A percentile compares a stretch with the other conserved stretches of the same genome.
Conservation (phyloP, 305 asterid genomes). For the Fraxinus dipetala region DNA sequence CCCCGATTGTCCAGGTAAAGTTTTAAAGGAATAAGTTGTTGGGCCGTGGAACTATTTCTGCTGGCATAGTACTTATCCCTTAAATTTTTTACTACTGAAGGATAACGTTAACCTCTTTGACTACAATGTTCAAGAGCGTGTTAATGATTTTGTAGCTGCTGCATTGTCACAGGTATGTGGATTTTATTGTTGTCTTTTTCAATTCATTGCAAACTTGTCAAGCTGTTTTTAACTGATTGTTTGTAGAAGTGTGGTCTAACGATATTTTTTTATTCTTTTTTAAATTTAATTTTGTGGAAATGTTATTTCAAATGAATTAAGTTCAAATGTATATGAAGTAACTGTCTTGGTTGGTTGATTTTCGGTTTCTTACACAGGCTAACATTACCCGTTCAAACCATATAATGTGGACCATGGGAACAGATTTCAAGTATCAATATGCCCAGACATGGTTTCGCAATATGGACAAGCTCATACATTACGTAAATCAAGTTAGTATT, state of each 20-base stretch:
- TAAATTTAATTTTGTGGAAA: neutral
- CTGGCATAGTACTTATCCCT: conserved; percentile 25
- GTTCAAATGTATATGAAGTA: neutral
- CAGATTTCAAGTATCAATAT: conserved; percentile 91
- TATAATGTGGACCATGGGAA: conserved; percentile 99
- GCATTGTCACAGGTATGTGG: conserved; percentile 65
- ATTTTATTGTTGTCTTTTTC: neutral
- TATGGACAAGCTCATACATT: conserved; percentile 96
- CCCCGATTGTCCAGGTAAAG: conserved; percentile 80
- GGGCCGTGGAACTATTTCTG: conserved; percentile 18
- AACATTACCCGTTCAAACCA: conserved; percentile 90
- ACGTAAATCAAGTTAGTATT: conserved; percentile 74
- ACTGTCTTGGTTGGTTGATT: conserved; percentile 11
- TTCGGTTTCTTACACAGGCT: conserved; percentile 49
- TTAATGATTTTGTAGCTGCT: conserved; percentile 87
- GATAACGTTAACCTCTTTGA: conserved; percentile 76
- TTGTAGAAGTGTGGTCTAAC: neutral
- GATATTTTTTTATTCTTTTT: neutral
- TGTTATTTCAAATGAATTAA: neutral
- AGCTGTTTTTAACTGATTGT: neutral
- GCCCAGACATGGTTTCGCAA: conserved; percentile 83
- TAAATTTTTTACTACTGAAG: conserved; percentile 40
- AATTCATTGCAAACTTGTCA: neutral
- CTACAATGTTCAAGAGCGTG: conserved; percentile 96
- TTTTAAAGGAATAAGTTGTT: neutral